Evolutionary conservation across 805 yeast genomes (phyloP).

Genomic region (Metschnikowia lunata): DNA sequence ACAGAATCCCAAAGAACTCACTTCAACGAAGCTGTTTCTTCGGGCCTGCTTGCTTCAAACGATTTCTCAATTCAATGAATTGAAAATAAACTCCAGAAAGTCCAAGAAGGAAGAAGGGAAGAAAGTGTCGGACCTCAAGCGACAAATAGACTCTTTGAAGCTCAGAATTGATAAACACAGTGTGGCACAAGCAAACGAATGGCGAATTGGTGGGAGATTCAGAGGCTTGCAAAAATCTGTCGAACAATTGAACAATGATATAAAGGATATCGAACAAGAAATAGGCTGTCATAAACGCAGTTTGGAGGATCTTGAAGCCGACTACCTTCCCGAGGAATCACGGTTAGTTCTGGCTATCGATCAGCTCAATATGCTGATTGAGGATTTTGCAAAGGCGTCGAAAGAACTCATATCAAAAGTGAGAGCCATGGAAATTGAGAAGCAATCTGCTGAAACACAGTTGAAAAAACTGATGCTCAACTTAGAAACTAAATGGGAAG

Average conservation of each 20-base stretch:
- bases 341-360: constrained; percentile 19
- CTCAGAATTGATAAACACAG: constrained; percentile 30
- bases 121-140: constrained; percentile 27
- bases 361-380: constrained; percentile 20
- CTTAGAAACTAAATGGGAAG: constrained; percentile 22
- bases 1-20: neutral
- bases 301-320: constrained; percentile 13
- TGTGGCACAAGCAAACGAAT: constrained; percentile 24
- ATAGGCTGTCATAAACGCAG: constrained; percentile 14
- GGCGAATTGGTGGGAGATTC: constrained; percentile 31
- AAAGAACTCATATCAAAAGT: constrained; percentile 20
- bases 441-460: constrained; percentile 19
- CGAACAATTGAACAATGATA: constrained; percentile 35
- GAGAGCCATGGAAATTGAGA: constrained; percentile 22
- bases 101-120: constrained; percentile 37
- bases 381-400: constrained; percentile 23
- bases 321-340: constrained; percentile 19
- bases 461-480: constrained; percentile 25
- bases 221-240: constrained; percentile 39
- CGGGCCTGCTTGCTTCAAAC: constrained; percentile 32
- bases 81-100: constrained; percentile 26
- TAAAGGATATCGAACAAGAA: constrained; percentile 20
- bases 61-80: constrained; percentile 22
- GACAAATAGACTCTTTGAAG: constrained; percentile 30
- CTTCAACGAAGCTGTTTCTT: constrained; percentile 20